Base-by-base conservation (phyloP, 2,329 filamentous ascomycete genomes). In the Corinectria fuckeliana region DNA sequence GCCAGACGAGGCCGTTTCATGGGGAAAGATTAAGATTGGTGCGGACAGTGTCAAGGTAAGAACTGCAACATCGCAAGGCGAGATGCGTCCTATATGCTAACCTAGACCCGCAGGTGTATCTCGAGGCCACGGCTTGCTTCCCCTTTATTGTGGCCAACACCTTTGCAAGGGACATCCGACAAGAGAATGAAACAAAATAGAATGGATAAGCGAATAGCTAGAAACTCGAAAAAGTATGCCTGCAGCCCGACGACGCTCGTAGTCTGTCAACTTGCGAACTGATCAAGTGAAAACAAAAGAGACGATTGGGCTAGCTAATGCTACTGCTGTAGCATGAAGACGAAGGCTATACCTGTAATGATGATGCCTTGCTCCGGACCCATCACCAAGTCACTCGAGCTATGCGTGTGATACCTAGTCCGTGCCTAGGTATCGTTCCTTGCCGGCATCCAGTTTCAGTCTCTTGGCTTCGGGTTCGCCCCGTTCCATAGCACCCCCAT, bases 1-100 rank as follows among this genome's bases (percentile, higher is more conserved):
- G 55, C 95, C 95, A 4, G 95, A 99, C 71, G 95, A 99, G 79
- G 95, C 95, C 5, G 91, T 99, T 14, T 97, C 93, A 63, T 99
- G 95, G 95, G 95, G 95, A 3, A 99, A 99, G 82, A 97, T 99
- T 77, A 97, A 96, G 77, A 82, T 88, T 39, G 91, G 89, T 51
- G 95, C 90, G 1, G 90, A 95, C 63, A 91, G 88, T 69, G 93
- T 98, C 56, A 99, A 98, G 88, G 91, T 92, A 75, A 67, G 80
- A 42, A 20, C 4, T 39, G 1, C 5, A 16, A 42, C 23, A 10
- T 16, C 18, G 3, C 11, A 4, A 16, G 7, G 16, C 20, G 18
- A 20, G 7, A 13, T 28, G 8, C 16, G 26, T 41, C 39, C 20
- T 8, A 48, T 39, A 14, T 38, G 20, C 53, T 66, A n/a, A 59